Evolutionary conservation across 352 stramenopile species (phyloP), one percentile per base, ranked within the genome.

Genomic region (Saprolegnia diclina): DNA sequence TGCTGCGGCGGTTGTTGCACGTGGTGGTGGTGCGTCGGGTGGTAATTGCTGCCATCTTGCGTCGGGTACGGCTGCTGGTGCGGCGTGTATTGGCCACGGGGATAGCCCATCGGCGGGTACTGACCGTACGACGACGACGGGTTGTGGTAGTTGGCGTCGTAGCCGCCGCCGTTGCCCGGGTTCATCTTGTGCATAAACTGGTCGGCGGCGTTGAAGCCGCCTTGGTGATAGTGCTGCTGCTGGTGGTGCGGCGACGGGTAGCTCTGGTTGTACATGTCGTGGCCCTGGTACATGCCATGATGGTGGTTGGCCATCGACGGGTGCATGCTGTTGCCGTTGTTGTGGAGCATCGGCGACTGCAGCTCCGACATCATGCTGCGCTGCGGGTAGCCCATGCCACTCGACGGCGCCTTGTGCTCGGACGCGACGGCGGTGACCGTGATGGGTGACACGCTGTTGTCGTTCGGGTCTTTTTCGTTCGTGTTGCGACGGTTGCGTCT

Each of bases 401-500:
- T 14, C 3, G 42, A n/a, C 42, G 42, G 42, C 42, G 13, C 42
- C 42, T 48, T 48, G 42, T 14, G 42, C 3, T 48, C 42, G 3
- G 13, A n/a, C 13, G 11, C 13, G 13, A 48, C 42, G 1, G 42
- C 42, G 3, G 42, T n/a, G 13, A 48, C 42, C 42, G 42, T 56
- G 48, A 56, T 56, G 48, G 48, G n/a, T 14, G 42, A 56, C 13
- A 56, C 48, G 78, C 81, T 0, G 72, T 29, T 7, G 72, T 76
- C 56, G 73, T 73, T 53, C 62, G 82, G 83, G 24, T 67, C 64
- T 62, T 85, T 86, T 32, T 85, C 78, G 10, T 42, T 32, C 64
- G 84, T 74, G 22, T 71, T 76, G 44, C 78, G 77, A 16, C 79
- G 79, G 11, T 74, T 73, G 67, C 84, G 78, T 19, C 76, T 83